Evolutionary conservation across 1,139 yeast genomes (phyloP).

Genomic region (Kodamaea sp.): DNA sequence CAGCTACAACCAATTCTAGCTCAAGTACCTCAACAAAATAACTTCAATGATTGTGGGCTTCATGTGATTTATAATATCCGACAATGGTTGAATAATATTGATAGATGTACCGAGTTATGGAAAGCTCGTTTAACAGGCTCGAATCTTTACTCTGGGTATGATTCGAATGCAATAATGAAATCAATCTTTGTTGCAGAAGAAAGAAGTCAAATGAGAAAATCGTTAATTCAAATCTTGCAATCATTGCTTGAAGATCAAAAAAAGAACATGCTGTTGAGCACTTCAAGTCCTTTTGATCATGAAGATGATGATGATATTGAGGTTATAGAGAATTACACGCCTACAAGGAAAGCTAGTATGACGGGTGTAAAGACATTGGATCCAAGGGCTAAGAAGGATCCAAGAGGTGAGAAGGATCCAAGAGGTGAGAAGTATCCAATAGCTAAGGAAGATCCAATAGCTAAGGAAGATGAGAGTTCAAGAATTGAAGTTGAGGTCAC

Average conservation of each 20-base stretch:
- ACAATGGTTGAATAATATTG: constrained; percentile 55
- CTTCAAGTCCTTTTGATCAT: neutral
- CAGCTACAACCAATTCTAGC: constrained; percentile 47
- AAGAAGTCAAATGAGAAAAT: constrained; percentile 29
- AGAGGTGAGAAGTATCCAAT: too few species aligned
- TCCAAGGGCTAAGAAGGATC: constrained; percentile 9
- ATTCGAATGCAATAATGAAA: constrained; percentile 10
- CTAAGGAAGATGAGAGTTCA: neutral
- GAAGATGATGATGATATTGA: constrained; percentile 13
- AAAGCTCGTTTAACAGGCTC: constrained; percentile 16
- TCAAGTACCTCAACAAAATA: constrained; percentile 77
- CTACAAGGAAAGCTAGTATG: neutral
- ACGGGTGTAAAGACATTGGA: constrained; percentile 6
- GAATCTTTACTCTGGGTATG: neutral
- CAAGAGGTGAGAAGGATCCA: too few species aligned
- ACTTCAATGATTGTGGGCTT: constrained; percentile 93
- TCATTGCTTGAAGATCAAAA: constrained; percentile 21
- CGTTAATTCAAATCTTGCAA: constrained; percentile 26
- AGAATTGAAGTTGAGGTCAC: too few species aligned
- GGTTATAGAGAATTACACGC: constrained; percentile 10
- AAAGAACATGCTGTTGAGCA: constrained; percentile 5
- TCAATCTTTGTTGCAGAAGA: constrained; percentile 29
- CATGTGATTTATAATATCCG: constrained; percentile 80
- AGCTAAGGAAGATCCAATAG: too few species aligned
- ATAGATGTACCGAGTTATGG: constrained; percentile 53